Conservation (phyloP, 2,329 filamentous ascomycete genomes). For the Colletotrichum euphorbiae region DNA sequence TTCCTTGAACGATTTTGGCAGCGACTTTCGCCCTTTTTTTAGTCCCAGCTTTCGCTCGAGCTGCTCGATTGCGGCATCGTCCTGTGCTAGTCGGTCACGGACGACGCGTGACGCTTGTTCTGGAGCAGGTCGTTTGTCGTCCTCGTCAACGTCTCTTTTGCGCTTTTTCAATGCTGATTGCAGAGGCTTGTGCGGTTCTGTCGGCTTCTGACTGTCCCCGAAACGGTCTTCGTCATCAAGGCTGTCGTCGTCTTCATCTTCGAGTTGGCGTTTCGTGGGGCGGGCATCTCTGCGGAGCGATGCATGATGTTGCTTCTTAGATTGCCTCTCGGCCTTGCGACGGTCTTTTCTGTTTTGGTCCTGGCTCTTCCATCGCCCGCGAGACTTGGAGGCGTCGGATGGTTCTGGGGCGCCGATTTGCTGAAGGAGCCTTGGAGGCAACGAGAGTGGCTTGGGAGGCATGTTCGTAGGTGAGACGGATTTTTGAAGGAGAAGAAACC, state of each 20-base stretch:
- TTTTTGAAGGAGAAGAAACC: too few species aligned
- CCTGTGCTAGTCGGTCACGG: conserved; percentile 76
- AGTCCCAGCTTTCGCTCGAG: conserved; percentile 91
- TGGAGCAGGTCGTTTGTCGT: conserved; percentile 12
- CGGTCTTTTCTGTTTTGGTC: conserved; percentile 68
- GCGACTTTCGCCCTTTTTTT: conserved; percentile 77
- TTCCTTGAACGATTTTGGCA: conserved; percentile 79
- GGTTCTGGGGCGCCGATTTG: conserved; percentile 51
- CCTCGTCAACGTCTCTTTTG: conserved; percentile 40
- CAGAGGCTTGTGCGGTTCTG: neutral
- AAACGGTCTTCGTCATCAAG: neutral
- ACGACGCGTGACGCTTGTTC: conserved; percentile 45
- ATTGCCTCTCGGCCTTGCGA: conserved; percentile 72
- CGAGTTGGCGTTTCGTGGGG: conserved; percentile 45
- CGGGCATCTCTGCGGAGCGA: conserved; percentile 35
- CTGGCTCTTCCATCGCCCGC: conserved; percentile 38
- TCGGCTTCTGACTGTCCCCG: neutral
- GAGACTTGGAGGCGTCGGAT: conserved; percentile 21
- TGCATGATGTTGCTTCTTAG: conserved; percentile 63
- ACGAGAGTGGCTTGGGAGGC: conserved; percentile 52
- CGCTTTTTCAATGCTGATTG: conserved; percentile 21
- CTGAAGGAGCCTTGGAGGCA: conserved; percentile 58
- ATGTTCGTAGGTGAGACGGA: conserved; percentile 39
- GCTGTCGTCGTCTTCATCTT: conserved; percentile 42
- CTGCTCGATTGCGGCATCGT: conserved; percentile 89